phyloP scores from a whole-genome alignment of 495 filamentous ascomycete species.

The Lasiosphaeria ovina region DNA sequence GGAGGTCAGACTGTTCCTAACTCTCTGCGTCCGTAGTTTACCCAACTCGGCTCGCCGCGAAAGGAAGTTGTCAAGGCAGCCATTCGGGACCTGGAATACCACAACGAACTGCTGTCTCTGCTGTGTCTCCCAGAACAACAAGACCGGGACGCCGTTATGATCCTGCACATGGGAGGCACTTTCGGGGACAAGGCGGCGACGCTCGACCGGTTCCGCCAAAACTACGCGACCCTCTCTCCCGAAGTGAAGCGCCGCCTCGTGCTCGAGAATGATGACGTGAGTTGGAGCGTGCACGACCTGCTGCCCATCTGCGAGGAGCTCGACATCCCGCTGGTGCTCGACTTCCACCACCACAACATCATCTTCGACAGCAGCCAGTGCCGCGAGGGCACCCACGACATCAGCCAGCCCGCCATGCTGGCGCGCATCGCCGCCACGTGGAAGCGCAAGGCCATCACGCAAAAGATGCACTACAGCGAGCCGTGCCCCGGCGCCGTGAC shows the following conservation, averaged over 20 bases:
- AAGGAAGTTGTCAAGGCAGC: constrained; percentile 71
- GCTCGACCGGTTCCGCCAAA: constrained; percentile 74
- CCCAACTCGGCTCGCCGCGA: constrained; percentile 80
- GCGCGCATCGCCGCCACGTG: constrained; percentile 77
- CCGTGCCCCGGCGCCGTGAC: constrained; percentile 73
- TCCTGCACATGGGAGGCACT: constrained; percentile 89
- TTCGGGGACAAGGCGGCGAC: constrained; percentile 87
- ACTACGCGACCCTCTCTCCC: constrained; percentile 60
- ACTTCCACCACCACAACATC: constrained; percentile 96
- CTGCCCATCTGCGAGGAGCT: constrained; percentile 90
- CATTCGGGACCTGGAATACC: constrained; percentile 82
- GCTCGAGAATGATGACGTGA: constrained; percentile 91
- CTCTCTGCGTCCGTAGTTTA: constrained; percentile 53
- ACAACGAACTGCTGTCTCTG: constrained; percentile 79
- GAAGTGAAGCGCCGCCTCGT: constrained; percentile 79
- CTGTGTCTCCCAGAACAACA: constrained; percentile 76
- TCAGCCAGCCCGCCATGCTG: constrained; percentile 59
- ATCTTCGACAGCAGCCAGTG: constrained; percentile 69
- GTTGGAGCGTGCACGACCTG: constrained; percentile 86
- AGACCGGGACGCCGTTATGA: constrained; percentile 88
- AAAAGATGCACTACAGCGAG: constrained; percentile 97
- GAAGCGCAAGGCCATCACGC: constrained; percentile 80
- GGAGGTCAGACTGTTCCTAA: no score
- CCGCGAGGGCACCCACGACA: constrained; percentile 83
- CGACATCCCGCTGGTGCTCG: constrained; percentile 87